Evolutionary conservation across 306 rosid genomes (phyloP).

Genomic region (Lathyrus sativus): DNA sequence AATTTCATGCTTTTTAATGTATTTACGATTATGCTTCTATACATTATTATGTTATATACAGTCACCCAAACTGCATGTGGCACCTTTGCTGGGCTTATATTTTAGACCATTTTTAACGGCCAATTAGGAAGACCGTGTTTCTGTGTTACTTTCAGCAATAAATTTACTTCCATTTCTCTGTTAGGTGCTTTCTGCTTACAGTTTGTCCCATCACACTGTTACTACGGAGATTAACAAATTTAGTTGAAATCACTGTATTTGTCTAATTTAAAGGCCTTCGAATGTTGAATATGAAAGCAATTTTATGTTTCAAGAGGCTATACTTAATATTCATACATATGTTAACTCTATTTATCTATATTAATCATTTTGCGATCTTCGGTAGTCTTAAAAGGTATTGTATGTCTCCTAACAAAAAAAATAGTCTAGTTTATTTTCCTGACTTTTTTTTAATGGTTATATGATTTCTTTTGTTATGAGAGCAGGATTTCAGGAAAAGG

Average conservation of each 20-base stretch:
- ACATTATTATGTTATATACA: conserved; percentile 14
- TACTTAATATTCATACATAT: conserved; percentile 8
- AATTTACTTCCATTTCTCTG: conserved; percentile 20
- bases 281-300: conserved; percentile 29
- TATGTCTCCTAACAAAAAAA: neutral
- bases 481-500: conserved; percentile 66
- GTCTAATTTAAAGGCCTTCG: neutral
- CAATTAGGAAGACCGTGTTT: neutral
- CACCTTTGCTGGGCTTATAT: neutral
- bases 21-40: conserved; percentile 14
- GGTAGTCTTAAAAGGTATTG: conserved; percentile 17
- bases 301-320: conserved; percentile 26
- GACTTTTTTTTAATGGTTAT: neutral
- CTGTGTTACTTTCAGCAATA: neutral
- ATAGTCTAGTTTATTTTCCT: neutral
- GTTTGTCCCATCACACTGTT: neutral
- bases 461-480: conserved; percentile 32
- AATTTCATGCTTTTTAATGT: conserved; percentile 23
- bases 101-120: neutral
- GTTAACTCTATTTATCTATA: conserved; percentile 14
- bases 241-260: conserved; percentile 9
- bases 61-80: conserved; percentile 1
- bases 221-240: conserved; percentile 7
- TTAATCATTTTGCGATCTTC: conserved; percentile 28
- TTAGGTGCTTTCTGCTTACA: conserved; percentile 18